Evolutionary conservation across 306 rosid genomes (phyloP), one percentile per base, ranked within the genome.

Genomic region (Abrus precatorius): DNA sequence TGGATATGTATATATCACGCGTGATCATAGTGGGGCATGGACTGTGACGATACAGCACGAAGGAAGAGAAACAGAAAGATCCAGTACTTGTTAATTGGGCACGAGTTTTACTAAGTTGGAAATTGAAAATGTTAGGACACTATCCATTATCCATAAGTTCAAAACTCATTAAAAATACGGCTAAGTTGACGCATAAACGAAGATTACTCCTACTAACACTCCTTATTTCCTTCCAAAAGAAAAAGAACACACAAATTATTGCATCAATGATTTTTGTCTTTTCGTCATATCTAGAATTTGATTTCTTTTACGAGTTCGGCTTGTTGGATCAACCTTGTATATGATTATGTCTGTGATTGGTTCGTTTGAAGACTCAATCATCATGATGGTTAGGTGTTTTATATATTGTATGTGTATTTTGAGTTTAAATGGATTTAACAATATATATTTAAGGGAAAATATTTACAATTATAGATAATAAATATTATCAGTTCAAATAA

Each of bases 21-120:
- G 78, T 61, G 52, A 79, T 56, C 32, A 20, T n/a, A 20, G 44
- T 76, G 81, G 74, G 54, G 71, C 27, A 43, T 10, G 20, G 53
- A 54, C 7, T 55, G 32, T 68, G 3, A 1, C 0, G 59, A n/a
- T 67, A 12, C 2, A 12, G 62, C 68, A 6, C 10, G 6, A 45
- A 20, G 27, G 33, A 48, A 38, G 12, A 6, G 33, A 6, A 5
- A 30, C 62, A 66, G 36, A 32, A 66, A 29, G 3, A 55, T 27
- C 27, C 30, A 5, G 3, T 54, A 1, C 9, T 53, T 5, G 7
- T 53, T 53, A 53, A n/a, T 55, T 55, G 13, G 47, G 20, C 20
- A 10, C 7, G 27, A 3, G 71, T 64, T 64, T 43, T 7, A 5
- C 29, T n/a, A 4, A 32, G 8, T 5, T 61, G 32, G 49, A 38